Percentiles rank a stretch among this genome's conserved stretches.
These are phyloP conservation scores for Debaryomycetaceae sp. DNA, from an alignment of 1,139 yeast genomes.

Conservation along the genomic window DNA sequence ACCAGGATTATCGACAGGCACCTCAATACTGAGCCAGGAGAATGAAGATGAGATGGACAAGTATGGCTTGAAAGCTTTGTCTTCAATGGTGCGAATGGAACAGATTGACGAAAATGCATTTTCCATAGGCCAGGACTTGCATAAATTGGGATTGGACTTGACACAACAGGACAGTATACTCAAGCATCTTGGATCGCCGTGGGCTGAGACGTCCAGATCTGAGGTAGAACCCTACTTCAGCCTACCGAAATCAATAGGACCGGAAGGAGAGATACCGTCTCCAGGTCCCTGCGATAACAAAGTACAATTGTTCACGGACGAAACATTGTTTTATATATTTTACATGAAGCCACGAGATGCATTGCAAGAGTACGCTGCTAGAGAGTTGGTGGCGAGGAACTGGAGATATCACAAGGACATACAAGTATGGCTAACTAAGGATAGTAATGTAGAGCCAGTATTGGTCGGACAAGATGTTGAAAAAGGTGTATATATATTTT, in stretches of 20 bases:
- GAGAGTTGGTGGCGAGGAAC: constrained; percentile 83
- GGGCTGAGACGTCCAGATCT: constrained; percentile 88
- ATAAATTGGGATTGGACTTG: constrained; percentile 69
- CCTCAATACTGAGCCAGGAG: constrained; percentile 7
- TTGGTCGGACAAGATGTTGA: constrained; percentile 84
- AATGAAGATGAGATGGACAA: constrained; percentile 40
- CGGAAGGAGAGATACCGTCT: constrained; percentile 42
- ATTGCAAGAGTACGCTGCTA: constrained; percentile 89
- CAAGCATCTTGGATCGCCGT: constrained; percentile 81
- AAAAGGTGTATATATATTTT: constrained; percentile 92
- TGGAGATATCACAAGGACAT: constrained; percentile 97
- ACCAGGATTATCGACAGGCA: constrained; percentile 25
- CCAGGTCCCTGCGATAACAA: constrained; percentile 58
- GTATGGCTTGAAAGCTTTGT: constrained; percentile 74
- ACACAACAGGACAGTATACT: constrained; percentile 49
- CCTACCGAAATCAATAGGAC: constrained; percentile 57
- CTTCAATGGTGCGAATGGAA: constrained; percentile 67
- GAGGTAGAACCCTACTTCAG: constrained; percentile 84
- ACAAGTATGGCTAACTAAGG: constrained; percentile 96
- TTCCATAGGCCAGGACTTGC: constrained; percentile 82
- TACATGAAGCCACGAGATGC: constrained; percentile 93
- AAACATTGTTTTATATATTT: constrained; percentile 88
- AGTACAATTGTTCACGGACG: constrained; percentile 78
- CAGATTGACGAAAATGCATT: constrained; percentile 62
- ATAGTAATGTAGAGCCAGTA: constrained; percentile 84